Conservation (phyloP, 768 basidiomycete species). For the Boletellus ananiceps region DNA sequence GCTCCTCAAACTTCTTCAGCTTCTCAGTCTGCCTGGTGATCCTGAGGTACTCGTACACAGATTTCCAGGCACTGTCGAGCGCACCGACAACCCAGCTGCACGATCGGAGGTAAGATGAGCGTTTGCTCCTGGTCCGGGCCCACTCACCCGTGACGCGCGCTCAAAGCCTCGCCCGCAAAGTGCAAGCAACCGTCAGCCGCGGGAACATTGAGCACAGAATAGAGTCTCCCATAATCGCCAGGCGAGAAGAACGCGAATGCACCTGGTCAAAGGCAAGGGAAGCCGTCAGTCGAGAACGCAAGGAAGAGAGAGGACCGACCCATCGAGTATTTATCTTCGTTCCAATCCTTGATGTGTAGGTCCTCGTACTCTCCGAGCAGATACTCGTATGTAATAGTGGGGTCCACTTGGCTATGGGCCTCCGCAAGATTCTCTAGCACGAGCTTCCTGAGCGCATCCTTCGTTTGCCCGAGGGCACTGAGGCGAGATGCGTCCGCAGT, state of each 20-base stretch:
- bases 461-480: constrained; percentile 23
- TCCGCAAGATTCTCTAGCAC: constrained; percentile 23
- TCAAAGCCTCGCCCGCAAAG: constrained; percentile 16
- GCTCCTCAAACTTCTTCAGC: constrained; percentile 15
- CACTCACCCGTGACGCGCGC: constrained; percentile 8
- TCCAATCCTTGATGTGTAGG: constrained; percentile 34
- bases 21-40: constrained; percentile 8
- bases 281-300: not conserved
- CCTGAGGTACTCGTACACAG: constrained; percentile 27
- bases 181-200: constrained; percentile 20
- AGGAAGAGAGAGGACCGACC: constrained; percentile 22
- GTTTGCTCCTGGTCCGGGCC: not conserved
- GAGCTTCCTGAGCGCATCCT: constrained; percentile 22
- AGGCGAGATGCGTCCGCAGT: constrained; percentile 37
- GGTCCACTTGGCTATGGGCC: constrained; percentile 9
- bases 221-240: constrained; percentile 34
- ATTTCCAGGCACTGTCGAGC: constrained; percentile 36
- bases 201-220: constrained; percentile 28
- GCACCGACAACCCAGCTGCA: constrained; percentile 38
- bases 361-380: constrained; percentile 21
- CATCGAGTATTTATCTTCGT: constrained; percentile 27
- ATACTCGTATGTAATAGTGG: constrained; percentile 14
- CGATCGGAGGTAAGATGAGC: constrained; percentile 24
- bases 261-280: constrained; percentile 20
- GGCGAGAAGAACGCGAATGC: constrained; percentile 40